Base-by-base conservation (phyloP, 805 yeast species). In the Kodamaea hsintzibuensis region DNA sequence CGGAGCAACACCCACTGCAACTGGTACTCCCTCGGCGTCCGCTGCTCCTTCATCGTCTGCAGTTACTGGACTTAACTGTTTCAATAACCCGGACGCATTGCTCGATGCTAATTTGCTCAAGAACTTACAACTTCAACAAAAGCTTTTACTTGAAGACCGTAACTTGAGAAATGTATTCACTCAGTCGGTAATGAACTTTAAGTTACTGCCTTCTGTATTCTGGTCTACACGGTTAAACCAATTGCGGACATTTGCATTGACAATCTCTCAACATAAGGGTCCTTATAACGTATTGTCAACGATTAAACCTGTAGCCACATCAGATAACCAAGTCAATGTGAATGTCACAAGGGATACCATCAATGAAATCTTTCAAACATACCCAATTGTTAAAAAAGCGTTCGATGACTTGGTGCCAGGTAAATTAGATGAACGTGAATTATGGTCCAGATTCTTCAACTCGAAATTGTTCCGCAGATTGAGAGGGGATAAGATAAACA, bases 381-480 rank as follows among this genome's bases (percentile, higher is more conserved):
- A 93, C 64, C 99, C 99, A 0, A 83, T 92, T 39, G 96, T 95
- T 22, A 83, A 89, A 56, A 83, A 82, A 57, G 98, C 98, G 0
- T 95, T 89, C 64, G 85, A 83, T 55, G 99, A 95, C 52, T 85
- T 85, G 54, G 99, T 95, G 3, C 99, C 98, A 0, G 62, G 57
- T 12, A 85, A 86, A 57, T 78, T 95, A 51, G 81, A 83, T 47
- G 98, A 95, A 67, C 92, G 93, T 42, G 96, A 89, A 64, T 95
- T 95, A 62, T 95, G 99, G 99, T 90, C 96, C 9, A 76, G 98
- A 57, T 95, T 95, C 64, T 95, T 95, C 77, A 86, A 90, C 62
- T 91, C 98, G 0, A 88, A 91, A 62, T 73, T 95, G 56, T 95
- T 92, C 64, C 79, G 97, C 60, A 83, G 91, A 62, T 74, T 95